Base-by-base conservation (phyloP, 352 stramenopile species). In the Globisporangium paddicum region DNA sequence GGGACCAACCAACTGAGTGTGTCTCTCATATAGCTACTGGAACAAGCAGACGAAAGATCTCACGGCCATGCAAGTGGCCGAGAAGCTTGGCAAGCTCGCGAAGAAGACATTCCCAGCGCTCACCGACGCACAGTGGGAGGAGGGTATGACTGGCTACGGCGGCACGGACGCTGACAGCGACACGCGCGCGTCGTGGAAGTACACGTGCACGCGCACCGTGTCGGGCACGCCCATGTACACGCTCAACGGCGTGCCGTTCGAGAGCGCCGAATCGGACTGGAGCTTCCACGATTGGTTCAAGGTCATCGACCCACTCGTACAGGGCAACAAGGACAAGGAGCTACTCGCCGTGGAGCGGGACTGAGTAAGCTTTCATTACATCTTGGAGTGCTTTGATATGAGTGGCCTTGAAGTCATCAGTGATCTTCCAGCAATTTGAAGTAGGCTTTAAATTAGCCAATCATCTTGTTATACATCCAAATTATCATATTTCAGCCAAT, bases 11-110 rank as follows among this genome's bases (percentile, higher is more conserved):
- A 16, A 26, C 47, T 55, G 26, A 42, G 14, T 42, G 3, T 42
- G 9, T 42, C 9, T 21, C 16, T 3, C 4, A 21, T 42, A 19
- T 55, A 89, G 80, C 18, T 91, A 78, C 56, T 91, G 78, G 79
- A 90, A 94, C 73, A 87, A 89, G 60, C 54, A 62, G n/a, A 93
- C 84, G 16, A 88, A 93, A 53, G 83, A 90, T 37, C 47, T 89
- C 30, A 82, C 69, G 19, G 70, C 83, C 6, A 66, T 90, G n/a
- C 57, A 92, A 72, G 81, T 91, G 52, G 67, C 68, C 11, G 66
- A 73, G 7, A 78, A 89, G 54, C 75, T 91, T 21, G 78, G 71
- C 21, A 42, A 55, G 21, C 55, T 93, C n/a, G 84, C 84, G 34
- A 68, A 90, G 58, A 64, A 75, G 55, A 90, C 84, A 16, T 90